Evolutionary conservation across 805 yeast species (phyloP), one percentile per base, ranked within the genome.

Genomic region (Yamadazyma scolyti): DNA sequence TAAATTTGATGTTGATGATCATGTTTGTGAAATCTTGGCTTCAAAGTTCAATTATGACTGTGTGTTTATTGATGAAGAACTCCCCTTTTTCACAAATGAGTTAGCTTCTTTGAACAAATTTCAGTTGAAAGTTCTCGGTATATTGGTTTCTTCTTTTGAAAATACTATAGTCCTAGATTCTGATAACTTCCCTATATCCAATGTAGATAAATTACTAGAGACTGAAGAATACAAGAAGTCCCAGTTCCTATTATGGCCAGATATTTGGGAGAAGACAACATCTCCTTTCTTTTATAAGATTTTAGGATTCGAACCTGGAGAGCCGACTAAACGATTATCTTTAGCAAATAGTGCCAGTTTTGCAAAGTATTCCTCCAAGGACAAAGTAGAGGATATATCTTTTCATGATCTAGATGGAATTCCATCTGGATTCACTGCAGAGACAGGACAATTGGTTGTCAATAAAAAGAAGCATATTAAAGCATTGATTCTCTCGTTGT

Each of bases 401-500:
- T 57, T 41, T 37, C 68, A 63, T 34, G 68, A 63, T 37, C 39
- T 52, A 10, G 56, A 48, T 3, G 61, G 62, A 1, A 20, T 58
- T 6, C 66, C 65, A 1, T 33, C 44, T 8, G 41, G 52, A 20
- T 33, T 42, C 21, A 44, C 58, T n/a, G 51, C 46, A 9, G 69
- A 63, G 40, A 42, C 63, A 1, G 63, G 67, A 6, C 68, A 60
- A 40, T 42, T 63, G 40, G 56, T 61, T 9, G 42, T 62, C 25
- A 54, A 58, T 14, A 63, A 63, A 36, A 34, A 52, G 10, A 47
- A 46, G 24, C 69, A 60, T 33, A 51, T 54, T 31, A 49, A 50
- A 20, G 34, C 52, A 11, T 46, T 60, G 23, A 30, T 55, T n/a
- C 44, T 63, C 21, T 40, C 66, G 2, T 36, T 58, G 11, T 63